Evolutionary conservation across 441 rosid species (phyloP), one percentile per base, ranked within the genome.

Genomic region (Mallotus japonicus): DNA sequence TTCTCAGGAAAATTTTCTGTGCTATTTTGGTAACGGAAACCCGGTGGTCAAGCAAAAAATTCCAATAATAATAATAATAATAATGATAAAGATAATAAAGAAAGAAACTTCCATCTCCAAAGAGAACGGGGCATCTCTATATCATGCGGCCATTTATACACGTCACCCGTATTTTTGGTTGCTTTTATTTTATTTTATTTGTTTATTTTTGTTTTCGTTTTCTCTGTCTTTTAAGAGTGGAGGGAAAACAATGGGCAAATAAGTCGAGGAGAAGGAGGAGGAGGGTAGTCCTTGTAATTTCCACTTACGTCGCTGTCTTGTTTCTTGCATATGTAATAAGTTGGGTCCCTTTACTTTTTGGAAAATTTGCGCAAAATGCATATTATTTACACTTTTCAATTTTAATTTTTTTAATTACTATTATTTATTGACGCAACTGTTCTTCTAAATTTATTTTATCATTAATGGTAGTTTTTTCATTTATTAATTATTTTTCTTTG

Each of bases 151-250:
- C 81, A 69, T 47, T 62, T 82, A 81, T 76, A 54, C 91, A 86
- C 90, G 88, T 87, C 92, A 81, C 65, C 88, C 67, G 71, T 62
- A 12, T 63, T 65, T 59, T 19, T 56, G 63, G 72, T 59, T 56
- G 6, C 20, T 42, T 51, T 57, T 20, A 10, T 1, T 28, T 70
- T 34, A 6, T 24, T 8, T 37, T 17, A 8, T 28, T 53, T 53
- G 3, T 24, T 13, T 53, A 1, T 14, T 6, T 53, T 14, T 53
- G 16, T 17, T 53, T 17, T 53, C 42, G 49, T 8, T 44, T 8
- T 57, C 70, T 57, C 19, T 57, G 24, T 34, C 32, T 42, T 20
- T 3, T 9, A n/a, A 32, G 19, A n/a, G 54, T 70, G 76, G 79
- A 74, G 81, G 82, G 79, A 78, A 68, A 65, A 34, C 17, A 47